phyloP scores from a whole-genome alignment of 2,329 filamentous ascomycete species.

The Pseudodiploospora longispora region DNA sequence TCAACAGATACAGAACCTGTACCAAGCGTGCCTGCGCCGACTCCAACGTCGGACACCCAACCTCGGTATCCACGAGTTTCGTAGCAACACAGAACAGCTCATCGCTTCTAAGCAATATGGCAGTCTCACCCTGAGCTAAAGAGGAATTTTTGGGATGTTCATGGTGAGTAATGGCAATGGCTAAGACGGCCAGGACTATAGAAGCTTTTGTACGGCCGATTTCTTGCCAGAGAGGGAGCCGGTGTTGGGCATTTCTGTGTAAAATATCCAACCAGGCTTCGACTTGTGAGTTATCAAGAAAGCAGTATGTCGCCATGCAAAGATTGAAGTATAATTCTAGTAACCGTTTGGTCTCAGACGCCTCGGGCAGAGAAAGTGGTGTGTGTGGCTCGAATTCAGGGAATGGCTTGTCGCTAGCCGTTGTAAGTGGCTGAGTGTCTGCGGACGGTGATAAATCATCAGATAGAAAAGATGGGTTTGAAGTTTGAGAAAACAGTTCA shows the following conservation, averaged over 20 bases:
- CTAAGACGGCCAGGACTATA: slow-evolving; percentile 39
- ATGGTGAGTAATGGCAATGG: slow-evolving; percentile 37
- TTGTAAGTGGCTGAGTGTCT: slow-evolving; percentile 36
- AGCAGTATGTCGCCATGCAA: slow-evolving; percentile 51
- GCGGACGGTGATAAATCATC: slow-evolving; percentile 13
- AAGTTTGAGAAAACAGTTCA: slow-evolving; percentile 37
- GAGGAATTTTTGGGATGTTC: slow-evolving; percentile 26
- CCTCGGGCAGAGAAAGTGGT: slow-evolving; percentile 29
- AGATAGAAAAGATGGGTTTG: slow-evolving; percentile 13
- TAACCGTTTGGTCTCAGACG: slow-evolving; percentile 23
- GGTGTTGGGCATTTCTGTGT: slow-evolving; percentile 26
- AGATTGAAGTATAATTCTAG: slow-evolving; percentile 51
- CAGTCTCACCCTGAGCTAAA: slow-evolving; percentile 17
- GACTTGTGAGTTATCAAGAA: slow-evolving; percentile 46
- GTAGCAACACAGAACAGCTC: slow-evolving; percentile 35
- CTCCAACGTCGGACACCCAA: slow-evolving; percentile 44
- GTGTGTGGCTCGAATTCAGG: slow-evolving; percentile 19
- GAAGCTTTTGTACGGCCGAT: slow-evolving; percentile 37
- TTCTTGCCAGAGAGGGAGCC: slow-evolving; percentile 27
- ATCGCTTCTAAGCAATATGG: slow-evolving; percentile 24
- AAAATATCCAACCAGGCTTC: slow-evolving; percentile 38
- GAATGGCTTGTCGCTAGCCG: slow-evolving; percentile 44
- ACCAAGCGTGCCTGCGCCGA: slow-evolving; percentile 50
- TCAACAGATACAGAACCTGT: slow-evolving; percentile 50
- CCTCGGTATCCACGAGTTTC: slow-evolving; percentile 37